A percentile compares a stretch with the other conserved stretches of the same genome.
Evolutionary conservation across 1,284 basidiomycete genomes (phyloP).

Genomic region (Testicularia cyperi): DNA sequence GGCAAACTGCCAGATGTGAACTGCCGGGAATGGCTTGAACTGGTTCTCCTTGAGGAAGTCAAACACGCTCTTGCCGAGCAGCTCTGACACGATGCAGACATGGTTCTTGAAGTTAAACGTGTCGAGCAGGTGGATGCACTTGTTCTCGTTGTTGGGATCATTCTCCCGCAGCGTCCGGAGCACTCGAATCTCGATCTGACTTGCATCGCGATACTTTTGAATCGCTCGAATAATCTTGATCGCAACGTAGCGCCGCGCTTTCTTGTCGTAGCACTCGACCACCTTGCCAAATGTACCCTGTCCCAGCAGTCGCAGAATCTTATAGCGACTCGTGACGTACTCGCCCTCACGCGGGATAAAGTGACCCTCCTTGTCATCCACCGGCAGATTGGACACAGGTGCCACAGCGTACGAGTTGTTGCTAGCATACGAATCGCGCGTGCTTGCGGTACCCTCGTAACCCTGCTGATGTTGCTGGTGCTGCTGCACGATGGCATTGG

Average conservation of each 20-base stretch:
- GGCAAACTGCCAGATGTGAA: slow-evolving; percentile 95
- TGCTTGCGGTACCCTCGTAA: slow-evolving; percentile 35
- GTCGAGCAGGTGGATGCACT: slow-evolving; percentile 94
- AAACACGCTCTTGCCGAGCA: slow-evolving; percentile 96
- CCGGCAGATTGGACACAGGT: slow-evolving; percentile 25
- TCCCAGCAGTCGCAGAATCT: slow-evolving; percentile 83
- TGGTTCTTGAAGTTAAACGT: slow-evolving; percentile 98
- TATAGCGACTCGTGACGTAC: slow-evolving; percentile 54
- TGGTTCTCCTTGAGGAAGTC: slow-evolving; percentile 98
- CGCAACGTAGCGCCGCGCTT: slow-evolving; percentile 72
- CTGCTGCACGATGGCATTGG: slow-evolving; percentile 20
- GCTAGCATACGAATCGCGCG: slow-evolving; percentile 37
- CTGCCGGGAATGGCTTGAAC: slow-evolving; percentile 91
- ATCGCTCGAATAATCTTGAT: slow-evolving; percentile 85
- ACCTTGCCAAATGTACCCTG: slow-evolving; percentile 99
- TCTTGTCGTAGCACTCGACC: slow-evolving; percentile 84
- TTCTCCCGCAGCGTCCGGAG: slow-evolving; percentile 85
- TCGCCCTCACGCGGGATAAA: slow-evolving; percentile 60
- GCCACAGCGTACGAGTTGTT: slow-evolving; percentile 32
- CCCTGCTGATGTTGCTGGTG: slow-evolving; percentile 12
- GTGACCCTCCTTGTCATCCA: slow-evolving; percentile 62
- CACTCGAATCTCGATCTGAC: slow-evolving; percentile 96
- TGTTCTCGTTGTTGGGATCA: slow-evolving; percentile 85
- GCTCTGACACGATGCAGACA: slow-evolving; percentile 94
- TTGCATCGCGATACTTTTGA: slow-evolving; percentile 80